Evolutionary conservation across 306 rosid genomes (phyloP).

Genomic region (Morella rubra): DNA sequence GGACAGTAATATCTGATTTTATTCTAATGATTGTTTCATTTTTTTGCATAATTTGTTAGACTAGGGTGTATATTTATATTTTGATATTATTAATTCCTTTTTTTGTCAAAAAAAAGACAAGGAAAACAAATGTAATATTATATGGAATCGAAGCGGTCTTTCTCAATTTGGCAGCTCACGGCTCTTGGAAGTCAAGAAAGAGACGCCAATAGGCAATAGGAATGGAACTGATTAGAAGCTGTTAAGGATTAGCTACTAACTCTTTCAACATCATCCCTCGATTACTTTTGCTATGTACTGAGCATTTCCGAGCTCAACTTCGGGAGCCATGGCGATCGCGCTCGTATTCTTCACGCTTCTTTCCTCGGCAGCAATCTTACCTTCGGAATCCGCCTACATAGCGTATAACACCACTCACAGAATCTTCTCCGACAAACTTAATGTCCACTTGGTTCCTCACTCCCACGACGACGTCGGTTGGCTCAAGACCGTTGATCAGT

Average conservation of each 20-base stretch:
- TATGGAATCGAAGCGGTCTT: no score
- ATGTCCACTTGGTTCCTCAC: conserved; percentile 81
- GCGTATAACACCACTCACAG: conserved; percentile 61
- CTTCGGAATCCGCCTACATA: conserved; percentile 50
- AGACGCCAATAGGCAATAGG: no score
- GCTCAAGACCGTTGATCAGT: conserved; percentile 90
- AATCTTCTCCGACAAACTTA: conserved; percentile 47
- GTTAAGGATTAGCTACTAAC: no score
- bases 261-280: no score
- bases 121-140: no score
- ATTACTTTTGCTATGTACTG: neutral
- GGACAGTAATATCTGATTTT: no score
- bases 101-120: no score
- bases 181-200: neutral
- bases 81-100: no score
- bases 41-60: no score
- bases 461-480: conserved; percentile 89
- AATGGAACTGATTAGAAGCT: no score
- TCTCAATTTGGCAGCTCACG: neutral
- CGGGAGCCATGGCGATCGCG: conserved; percentile 29
- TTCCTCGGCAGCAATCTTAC: conserved; percentile 24
- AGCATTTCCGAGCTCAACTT: neutral
- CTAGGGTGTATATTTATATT: no score
- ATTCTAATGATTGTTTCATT: no score
- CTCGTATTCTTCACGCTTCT: conserved; percentile 22